phyloP scores from a whole-genome alignment of 331 rosid species.

The Malus hybrid region DNA sequence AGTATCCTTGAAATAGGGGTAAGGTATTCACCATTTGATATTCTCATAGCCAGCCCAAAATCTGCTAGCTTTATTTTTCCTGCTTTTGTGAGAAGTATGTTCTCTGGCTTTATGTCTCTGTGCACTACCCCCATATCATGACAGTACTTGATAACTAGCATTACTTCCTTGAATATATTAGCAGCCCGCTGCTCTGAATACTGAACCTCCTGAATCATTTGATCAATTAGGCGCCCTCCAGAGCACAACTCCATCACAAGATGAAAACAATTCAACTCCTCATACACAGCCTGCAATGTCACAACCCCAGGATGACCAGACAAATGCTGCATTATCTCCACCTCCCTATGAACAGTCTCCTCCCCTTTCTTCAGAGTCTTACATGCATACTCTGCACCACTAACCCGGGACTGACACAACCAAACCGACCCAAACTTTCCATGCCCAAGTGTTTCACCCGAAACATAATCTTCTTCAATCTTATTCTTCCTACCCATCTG shows the following conservation, averaged over 20 bases:
- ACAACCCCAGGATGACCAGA: slow-evolving; percentile 97
- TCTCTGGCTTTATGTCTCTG: slow-evolving; percentile 95
- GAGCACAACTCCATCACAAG: slow-evolving; percentile 96
- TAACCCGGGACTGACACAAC: slow-evolving; percentile 55
- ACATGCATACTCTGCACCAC: slow-evolving; percentile 81
- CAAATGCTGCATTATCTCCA: slow-evolving; percentile 98
- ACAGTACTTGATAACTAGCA: slow-evolving; percentile 90
- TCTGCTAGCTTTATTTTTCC: slow-evolving; percentile 98
- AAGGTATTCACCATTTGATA: slow-evolving; percentile 56
- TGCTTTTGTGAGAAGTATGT: slow-evolving; percentile 69
- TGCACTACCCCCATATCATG: slow-evolving; percentile 99
- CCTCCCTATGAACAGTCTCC: slow-evolving; percentile 95
- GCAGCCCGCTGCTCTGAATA: slow-evolving; percentile 87
- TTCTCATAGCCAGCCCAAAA: slow-evolving; percentile 96
- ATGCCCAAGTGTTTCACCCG: slow-evolving; percentile 70
- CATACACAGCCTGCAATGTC: slow-evolving; percentile 89
- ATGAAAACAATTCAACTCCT: slow-evolving; percentile 79
- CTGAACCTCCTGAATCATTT: slow-evolving; percentile 56
- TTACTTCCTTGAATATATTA: slow-evolving; percentile 76
- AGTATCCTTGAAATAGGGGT: neutral
- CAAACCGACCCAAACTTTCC: slow-evolving; percentile 94
- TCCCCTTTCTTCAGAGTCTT: slow-evolving; percentile 89
- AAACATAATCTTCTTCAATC: slow-evolving; percentile 72
- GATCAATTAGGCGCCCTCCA: slow-evolving; percentile 85
- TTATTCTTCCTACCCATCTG: slow-evolving; percentile 93